Evolutionary conservation across 2,329 filamentous ascomycete genomes (phyloP).

Genomic region (Sclerotinia sclerotiorum): DNA sequence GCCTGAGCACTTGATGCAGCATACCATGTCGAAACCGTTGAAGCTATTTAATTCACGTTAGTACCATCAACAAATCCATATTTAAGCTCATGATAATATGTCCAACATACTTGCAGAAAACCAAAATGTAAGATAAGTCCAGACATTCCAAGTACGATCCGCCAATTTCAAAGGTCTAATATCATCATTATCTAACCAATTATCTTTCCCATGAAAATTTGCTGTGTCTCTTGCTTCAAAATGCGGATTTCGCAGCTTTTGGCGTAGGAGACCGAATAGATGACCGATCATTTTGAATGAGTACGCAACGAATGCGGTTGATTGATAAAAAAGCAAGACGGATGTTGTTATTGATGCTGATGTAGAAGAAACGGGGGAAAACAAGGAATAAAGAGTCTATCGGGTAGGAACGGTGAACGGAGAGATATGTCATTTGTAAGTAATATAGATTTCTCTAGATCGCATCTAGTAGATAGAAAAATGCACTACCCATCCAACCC

Average conservation of each 20-base stretch:
- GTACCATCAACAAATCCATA: not conserved
- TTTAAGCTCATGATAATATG: not conserved
- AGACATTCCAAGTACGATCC: constrained; percentile 45
- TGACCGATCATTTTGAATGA: not conserved
- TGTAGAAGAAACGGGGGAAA: not conserved
- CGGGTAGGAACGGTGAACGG: not conserved
- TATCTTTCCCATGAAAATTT: constrained; percentile 36
- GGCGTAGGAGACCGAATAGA: not conserved
- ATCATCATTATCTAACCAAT: constrained; percentile 45
- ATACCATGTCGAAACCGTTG: constrained; percentile 45
- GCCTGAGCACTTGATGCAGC: constrained; percentile 44
- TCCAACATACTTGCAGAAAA: constrained; percentile 20
- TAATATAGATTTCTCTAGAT: not conserved
- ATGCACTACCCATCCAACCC: not conserved
- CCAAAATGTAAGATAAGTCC: constrained; percentile 42
- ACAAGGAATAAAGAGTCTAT: not conserved
- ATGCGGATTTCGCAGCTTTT: constrained; percentile 26
- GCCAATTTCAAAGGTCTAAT: constrained; percentile 44
- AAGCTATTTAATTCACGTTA: constrained; percentile 28
- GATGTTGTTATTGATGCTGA: not conserved
- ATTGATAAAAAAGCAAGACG: not conserved
- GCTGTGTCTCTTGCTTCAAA: constrained; percentile 30
- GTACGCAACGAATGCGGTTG: not conserved
- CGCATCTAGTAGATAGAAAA: not conserved
- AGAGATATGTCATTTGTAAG: not conserved